Evolutionary conservation across 352 stramenopile species (phyloP), one percentile per base, ranked within the genome.

Genomic region (Phytophthora vignae): DNA sequence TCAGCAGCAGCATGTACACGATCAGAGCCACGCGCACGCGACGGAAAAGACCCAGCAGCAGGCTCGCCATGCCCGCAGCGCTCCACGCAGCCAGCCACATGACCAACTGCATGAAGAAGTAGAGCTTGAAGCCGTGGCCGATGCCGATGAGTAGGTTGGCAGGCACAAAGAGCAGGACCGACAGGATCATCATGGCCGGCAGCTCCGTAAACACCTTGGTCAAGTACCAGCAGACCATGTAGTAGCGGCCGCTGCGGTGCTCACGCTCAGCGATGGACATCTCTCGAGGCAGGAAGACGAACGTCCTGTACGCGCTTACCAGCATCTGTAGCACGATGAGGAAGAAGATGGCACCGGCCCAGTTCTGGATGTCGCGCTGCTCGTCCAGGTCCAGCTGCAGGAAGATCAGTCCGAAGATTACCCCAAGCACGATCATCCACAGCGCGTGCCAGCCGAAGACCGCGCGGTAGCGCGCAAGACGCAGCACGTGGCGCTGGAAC

Each of bases 41-140:
- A 25, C 77, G 69, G 46, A 85, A 71, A 17, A 89, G 63, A 25
- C 71, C 75, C 21, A 83, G 56, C 21, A 83, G 21, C 31, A 89
- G 21, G 31, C 53, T 81, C 2, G 62, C 70, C 19, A 89, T 58
- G 0, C 67, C 77, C 42, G 67, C 52, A 9, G 77, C 77, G 40
- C 67, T 76, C 68, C 73, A 84, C 21, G 69, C 73, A 11, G 69
- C 64, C 11, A 85, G 54, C 64, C 81, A 73, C 67, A 89, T 61
- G 15, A 86, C 76, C 10, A 89, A 4, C 33, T 89, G 80, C 71
- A 89, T 85, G 49, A 76, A 78, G 19, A 85, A 53, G 67, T 84
- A 89, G 54, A 87, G 14, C 49, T 79, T 77, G 53, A 82, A 79
- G 31, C 74, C 75, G 42, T 78, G 67, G 9, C 71, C 71, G 54